These are phyloP conservation scores for Blastobotrys apis DNA, from an alignment of 1,139 yeast species.

Conservation along the genomic window DNA sequence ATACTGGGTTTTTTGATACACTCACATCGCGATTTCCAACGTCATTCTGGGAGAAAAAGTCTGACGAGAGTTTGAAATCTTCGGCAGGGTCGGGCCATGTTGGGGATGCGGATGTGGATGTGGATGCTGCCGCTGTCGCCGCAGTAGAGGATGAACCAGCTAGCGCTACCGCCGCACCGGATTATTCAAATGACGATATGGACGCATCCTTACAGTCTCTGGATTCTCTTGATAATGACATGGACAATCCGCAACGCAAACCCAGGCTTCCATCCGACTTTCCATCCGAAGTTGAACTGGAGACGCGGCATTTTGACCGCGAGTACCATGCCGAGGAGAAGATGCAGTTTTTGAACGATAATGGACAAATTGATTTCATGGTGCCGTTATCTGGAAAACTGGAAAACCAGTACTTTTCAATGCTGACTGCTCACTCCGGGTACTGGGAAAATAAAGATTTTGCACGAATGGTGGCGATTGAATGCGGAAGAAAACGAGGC, in stretches of 20 bases:
- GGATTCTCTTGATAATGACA: neutral
- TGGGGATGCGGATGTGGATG: neutral
- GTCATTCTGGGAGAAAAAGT: conserved; percentile 3
- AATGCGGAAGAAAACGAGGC: conserved; percentile 32
- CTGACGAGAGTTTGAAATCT: conserved; percentile 1
- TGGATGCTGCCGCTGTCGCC: neutral
- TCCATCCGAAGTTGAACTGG: conserved; percentile 28
- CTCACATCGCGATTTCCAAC: conserved; percentile 24
- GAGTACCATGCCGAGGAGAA: conserved; percentile 30
- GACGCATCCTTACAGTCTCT: neutral
- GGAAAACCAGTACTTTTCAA: conserved; percentile 40
- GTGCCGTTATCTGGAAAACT: conserved; percentile 36
- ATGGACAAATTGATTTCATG: conserved; percentile 42
- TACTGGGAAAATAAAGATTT: conserved; percentile 42
- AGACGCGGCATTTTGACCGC: conserved; percentile 28
- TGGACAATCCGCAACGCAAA: no score
- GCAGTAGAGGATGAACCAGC: neutral
- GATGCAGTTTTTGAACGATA: conserved; percentile 37
- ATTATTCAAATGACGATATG: neutral
- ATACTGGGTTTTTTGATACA: conserved; percentile 22
- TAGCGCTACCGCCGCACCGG: neutral
- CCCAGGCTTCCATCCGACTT: conserved; percentile 11
- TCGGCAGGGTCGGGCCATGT: neutral
- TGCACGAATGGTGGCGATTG: conserved; percentile 40
- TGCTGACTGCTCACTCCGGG: conserved; percentile 41